A percentile compares a stretch with the other conserved stretches of the same genome.
Conservation (phyloP, 768 basidiomycete species). For the Lactarius evosmus region DNA sequence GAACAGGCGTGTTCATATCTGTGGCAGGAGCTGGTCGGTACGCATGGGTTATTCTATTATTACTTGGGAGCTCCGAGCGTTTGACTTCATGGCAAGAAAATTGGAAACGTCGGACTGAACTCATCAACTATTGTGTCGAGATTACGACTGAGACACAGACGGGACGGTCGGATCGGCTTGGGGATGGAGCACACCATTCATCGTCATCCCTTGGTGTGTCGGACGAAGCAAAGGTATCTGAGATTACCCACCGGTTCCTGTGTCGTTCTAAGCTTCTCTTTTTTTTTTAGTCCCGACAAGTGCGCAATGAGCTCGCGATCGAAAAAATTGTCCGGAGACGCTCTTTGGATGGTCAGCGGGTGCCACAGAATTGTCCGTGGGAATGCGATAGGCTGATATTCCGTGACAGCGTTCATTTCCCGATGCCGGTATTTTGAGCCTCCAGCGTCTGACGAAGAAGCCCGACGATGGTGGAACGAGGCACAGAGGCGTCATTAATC, state of each 20-base stretch:
- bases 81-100: conserved; percentile 41
- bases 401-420: conserved; percentile 61
- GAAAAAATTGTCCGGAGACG: conserved; percentile 69
- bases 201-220: conserved; percentile 48
- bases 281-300: conserved; percentile 57
- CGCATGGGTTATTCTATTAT: conserved; percentile 28
- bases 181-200: conserved; percentile 44
- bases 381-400: conserved; percentile 4
- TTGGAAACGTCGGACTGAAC: conserved; percentile 70
- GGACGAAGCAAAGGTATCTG: conserved; percentile 66
- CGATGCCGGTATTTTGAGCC: conserved; percentile 79
- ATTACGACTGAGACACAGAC: conserved; percentile 57
- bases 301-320: conserved; percentile 69
- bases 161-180: conserved; percentile 48
- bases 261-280: conserved; percentile 7
- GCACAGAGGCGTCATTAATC: conserved; percentile 29
- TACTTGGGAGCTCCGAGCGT: conserved; percentile 33
- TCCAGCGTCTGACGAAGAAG: conserved; percentile 55
- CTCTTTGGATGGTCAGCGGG: conserved; percentile 60
- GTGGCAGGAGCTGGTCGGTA: conserved; percentile 79
- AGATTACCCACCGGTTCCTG: conserved; percentile 13
- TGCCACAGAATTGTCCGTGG: conserved; percentile 2
- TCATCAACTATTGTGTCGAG: conserved; percentile 71
- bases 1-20: conserved; percentile 72
- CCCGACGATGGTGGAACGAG: conserved; percentile 53